These are phyloP conservation scores for Blastocystis sp. DNA, from an alignment of 352 stramenopile species.

Conservation along the genomic window DNA sequence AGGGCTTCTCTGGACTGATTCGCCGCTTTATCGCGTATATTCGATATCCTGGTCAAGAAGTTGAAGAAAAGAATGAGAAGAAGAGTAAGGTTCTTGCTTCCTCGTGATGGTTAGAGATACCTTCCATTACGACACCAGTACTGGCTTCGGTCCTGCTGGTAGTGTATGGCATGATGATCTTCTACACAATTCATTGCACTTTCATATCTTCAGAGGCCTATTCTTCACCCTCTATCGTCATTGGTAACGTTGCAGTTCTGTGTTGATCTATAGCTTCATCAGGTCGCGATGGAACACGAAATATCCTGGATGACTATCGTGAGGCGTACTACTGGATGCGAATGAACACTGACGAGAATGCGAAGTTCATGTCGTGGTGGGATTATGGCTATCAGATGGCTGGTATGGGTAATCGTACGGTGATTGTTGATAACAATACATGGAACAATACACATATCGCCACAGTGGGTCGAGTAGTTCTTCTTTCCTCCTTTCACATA, in stretches of 20 bases:
- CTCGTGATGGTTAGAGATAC: not conserved
- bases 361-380: constrained; percentile 69
- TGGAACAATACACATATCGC: constrained; percentile 94
- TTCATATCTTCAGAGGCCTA: constrained; percentile 82
- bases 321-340: constrained; percentile 83
- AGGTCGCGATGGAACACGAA: constrained; percentile 70
- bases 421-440: constrained; percentile 87
- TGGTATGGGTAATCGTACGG: constrained; percentile 76
- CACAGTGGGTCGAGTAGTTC: constrained; percentile 73
- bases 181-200: constrained; percentile 77
- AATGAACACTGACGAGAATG: constrained; percentile 78
- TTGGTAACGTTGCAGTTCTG: constrained; percentile 69
- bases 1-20: constrained; percentile 73
- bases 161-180: constrained; percentile 72
- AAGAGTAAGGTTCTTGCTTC: not conserved
- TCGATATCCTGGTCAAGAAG: not conserved
- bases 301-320: constrained; percentile 92
- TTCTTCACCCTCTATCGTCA: constrained; percentile 82
- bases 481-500: not conserved
- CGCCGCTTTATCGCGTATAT: constrained; percentile 66
- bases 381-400: constrained; percentile 85
- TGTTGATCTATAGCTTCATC: constrained; percentile 61
- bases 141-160: constrained; percentile 62
- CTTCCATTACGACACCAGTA: not conserved
- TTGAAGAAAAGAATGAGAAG: constrained; percentile 32